A percentile compares a stretch with the other conserved stretches of the same genome.
phyloP scores from a whole-genome alignment of 768 basidiomycete species.

The Pisolithus orientalis region DNA sequence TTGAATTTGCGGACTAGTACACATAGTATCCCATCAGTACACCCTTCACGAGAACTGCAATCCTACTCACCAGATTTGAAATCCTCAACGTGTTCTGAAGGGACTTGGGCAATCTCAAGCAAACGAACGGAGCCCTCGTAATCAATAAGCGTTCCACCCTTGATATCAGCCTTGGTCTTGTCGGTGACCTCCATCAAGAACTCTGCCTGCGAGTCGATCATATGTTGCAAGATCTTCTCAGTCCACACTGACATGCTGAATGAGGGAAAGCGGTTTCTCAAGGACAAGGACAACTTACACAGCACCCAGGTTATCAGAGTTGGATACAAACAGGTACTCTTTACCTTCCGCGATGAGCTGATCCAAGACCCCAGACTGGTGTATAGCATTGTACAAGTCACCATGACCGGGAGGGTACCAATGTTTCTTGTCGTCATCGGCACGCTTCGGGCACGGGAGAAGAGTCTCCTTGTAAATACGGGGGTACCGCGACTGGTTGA shows the following conservation, averaged over 20 bases:
- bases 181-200: conserved; percentile 76
- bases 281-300: conserved; percentile 31
- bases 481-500: conserved; percentile 72
- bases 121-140: conserved; percentile 62
- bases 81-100: conserved; percentile 65
- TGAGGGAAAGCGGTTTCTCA: not conserved
- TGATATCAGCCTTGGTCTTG: conserved; percentile 80
- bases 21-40: not conserved
- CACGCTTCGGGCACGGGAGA: conserved; percentile 53
- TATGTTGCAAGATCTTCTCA: conserved; percentile 60
- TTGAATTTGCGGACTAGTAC: conserved; percentile 62
- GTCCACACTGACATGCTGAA: conserved; percentile 44
- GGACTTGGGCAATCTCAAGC: conserved; percentile 74
- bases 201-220: conserved; percentile 58
- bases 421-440: conserved; percentile 55
- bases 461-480: conserved; percentile 66
- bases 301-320: conserved; percentile 72
- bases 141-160: conserved; percentile 65
- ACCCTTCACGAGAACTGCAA: not conserved
- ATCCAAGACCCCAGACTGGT: conserved; percentile 69
- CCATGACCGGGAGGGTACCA: conserved; percentile 81
- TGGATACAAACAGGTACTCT: conserved; percentile 75
- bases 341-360: conserved; percentile 65
- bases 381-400: conserved; percentile 66
- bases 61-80: conserved; percentile 48